Evolutionary conservation across 2,329 filamentous ascomycete genomes (phyloP), one percentile per base, ranked within the genome.

Genomic region (Cladosporium phlei): DNA sequence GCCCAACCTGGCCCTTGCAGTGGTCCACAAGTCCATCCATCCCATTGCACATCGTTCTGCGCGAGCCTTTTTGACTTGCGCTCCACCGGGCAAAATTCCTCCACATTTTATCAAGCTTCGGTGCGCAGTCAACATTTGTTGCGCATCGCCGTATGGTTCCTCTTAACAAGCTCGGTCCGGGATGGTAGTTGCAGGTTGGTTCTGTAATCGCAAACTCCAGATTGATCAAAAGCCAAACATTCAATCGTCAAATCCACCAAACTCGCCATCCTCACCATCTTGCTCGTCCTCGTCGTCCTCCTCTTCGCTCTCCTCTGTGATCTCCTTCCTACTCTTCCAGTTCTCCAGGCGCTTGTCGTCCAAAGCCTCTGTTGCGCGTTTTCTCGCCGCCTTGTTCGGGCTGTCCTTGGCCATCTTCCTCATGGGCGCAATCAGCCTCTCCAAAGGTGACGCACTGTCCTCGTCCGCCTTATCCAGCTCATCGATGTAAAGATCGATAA

Each of bases 401-500:
- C 78, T 81, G 47, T 73, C 67, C 55, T 71, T 69, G 37, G 72
- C 71, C 59, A 88, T 65, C 38, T 62, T 71, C 63, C 77, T 73
- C 24, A 87, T 70, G 25, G 83, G 70, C 51, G 66, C 65, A 20
- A 81, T 70, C 43, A 87, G 52, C 24, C 60, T 63, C 47, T 74
- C 69, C 19, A 84, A 58, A 29, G 61, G 63, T 45, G 64, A 56
- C 40, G 66, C 63, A 51, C 66, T 59, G 30, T 66, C 59, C 27
- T 78, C 72, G 44, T 82, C 78, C 25, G 81, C 78, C 61, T 82
- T 83, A 66, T 90, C 86, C 58, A 90, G 67, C 74, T 96, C 90
- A 65, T 97, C 93, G 7, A 95, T 78, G 80, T 86, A 97, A 45
- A 97, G 78, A 70, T 98, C 93, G 53, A 95, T 67, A 11, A 90